Conservation (phyloP, 1,284 basidiomycete genomes). For the Mrakiaceae sp. region DNA sequence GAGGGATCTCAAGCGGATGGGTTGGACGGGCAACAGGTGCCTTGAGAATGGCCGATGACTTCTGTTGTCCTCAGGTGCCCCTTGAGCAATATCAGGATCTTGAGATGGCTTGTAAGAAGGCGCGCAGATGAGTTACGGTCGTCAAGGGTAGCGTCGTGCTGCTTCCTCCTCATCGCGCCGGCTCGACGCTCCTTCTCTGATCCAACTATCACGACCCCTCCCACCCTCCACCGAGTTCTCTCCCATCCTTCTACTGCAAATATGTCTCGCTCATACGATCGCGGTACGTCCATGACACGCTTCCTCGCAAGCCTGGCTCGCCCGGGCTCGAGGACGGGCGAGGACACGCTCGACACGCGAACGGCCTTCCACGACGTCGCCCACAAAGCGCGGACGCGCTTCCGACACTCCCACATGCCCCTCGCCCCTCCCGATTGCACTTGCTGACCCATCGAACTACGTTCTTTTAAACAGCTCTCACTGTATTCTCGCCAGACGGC, state of each 20-base stretch:
- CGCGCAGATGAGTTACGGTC: too few relatives aligned
- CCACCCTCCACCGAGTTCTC: not conserved
- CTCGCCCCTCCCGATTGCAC: not conserved
- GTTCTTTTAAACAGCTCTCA: constrained; percentile 42
- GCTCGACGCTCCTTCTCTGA: not conserved
- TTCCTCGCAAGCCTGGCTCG: not conserved
- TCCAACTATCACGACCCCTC: not conserved
- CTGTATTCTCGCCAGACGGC: constrained; percentile 89
- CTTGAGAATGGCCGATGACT: not conserved
- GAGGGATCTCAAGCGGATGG: not conserved
- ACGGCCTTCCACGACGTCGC: not conserved
- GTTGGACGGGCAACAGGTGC: not conserved
- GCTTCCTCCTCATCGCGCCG: too few relatives aligned
- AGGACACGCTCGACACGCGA: not conserved
- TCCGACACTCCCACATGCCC: not conserved
- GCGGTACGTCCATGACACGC: constrained; percentile 27
- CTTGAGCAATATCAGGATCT: too few relatives aligned
- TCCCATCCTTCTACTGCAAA: not conserved
- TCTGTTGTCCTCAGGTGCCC: too few relatives aligned
- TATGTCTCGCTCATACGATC: constrained; percentile 38
- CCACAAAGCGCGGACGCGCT: not conserved
- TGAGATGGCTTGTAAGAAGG: too few relatives aligned
- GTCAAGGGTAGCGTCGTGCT: too few relatives aligned
- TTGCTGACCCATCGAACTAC: not conserved
- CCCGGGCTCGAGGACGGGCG: not conserved